These are phyloP conservation scores for Boletus coccyginus DNA, from an alignment of 768 basidiomycete species.

Conservation along the genomic window DNA sequence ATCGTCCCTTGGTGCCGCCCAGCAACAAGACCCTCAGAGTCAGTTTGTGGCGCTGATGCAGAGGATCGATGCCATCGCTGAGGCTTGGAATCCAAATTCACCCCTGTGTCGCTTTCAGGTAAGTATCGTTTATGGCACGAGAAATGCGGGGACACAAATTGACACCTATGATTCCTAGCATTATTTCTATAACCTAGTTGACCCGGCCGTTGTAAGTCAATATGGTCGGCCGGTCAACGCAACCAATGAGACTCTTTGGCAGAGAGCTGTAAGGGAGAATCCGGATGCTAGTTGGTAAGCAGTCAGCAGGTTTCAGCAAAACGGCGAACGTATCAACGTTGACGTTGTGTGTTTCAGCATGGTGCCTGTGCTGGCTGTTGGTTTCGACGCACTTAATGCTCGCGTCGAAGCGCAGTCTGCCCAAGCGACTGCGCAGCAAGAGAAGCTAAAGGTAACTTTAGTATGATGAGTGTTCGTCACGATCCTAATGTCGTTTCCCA, in stretches of 20 bases:
- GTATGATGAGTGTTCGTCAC: neutral
- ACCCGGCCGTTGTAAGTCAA: conserved; percentile 58
- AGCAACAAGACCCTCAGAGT: conserved; percentile 57
- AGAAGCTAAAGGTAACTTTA: conserved; percentile 53
- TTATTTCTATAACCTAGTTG: conserved; percentile 82
- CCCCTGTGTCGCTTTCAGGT: conserved; percentile 82
- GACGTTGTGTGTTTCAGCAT: conserved; percentile 42
- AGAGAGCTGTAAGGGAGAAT: conserved; percentile 76
- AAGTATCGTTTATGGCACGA: neutral
- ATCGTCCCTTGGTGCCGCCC: conserved; percentile 36
- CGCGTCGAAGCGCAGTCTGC: conserved; percentile 74
- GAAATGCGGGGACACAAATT: neutral
- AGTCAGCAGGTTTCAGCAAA: neutral
- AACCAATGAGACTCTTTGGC: conserved; percentile 70
- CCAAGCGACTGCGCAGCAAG: conserved; percentile 64
- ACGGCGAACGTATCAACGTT: neutral
- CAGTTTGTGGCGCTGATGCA: conserved; percentile 55
- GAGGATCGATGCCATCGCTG: conserved; percentile 60
- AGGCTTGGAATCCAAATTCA: conserved; percentile 70
- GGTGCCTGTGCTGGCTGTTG: conserved; percentile 75
- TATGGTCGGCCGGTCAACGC: conserved; percentile 75
- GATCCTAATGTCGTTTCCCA: conserved; percentile 23
- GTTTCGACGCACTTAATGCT: conserved; percentile 77
- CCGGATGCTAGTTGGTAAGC: conserved; percentile 74
- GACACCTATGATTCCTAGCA: conserved; percentile 42